These are phyloP conservation scores for Macadamia integrifolia DNA, from an alignment of 164 flowering plant genomes.

Conservation along the genomic window DNA sequence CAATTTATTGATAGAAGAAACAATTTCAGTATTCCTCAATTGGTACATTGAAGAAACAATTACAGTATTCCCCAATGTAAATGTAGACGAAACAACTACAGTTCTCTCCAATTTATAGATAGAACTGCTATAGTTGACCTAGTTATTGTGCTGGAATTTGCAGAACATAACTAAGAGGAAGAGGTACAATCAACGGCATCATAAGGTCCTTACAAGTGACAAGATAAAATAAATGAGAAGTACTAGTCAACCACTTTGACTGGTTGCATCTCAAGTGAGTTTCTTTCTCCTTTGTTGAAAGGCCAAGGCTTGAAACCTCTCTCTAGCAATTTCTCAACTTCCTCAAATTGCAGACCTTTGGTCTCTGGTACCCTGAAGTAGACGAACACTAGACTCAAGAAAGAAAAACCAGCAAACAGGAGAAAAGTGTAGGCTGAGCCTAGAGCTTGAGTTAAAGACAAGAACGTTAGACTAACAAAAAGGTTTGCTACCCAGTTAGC, in stretches of 20 bases:
- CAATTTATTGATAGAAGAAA: too few species aligned
- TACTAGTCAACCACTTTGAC: too few species aligned
- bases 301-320: slow-evolving; percentile 27
- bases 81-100: too few species aligned
- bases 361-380: slow-evolving; percentile 56
- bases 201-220: not conserved
- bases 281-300: not conserved
- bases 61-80: too few species aligned
- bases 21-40: too few species aligned
- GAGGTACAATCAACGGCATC: too few species aligned
- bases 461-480: slow-evolving; percentile 55
- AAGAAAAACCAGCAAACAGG: slow-evolving; percentile 51
- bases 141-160: too few species aligned
- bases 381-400: slow-evolving; percentile 25
- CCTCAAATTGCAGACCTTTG: slow-evolving; percentile 57
- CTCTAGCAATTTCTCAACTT: slow-evolving; percentile 57
- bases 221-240: too few species aligned
- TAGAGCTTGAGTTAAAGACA: slow-evolving; percentile 50
- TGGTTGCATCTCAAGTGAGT: not conserved
- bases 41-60: too few species aligned
- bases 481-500: slow-evolving; percentile 78
- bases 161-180: too few species aligned
- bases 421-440: slow-evolving; percentile 71
- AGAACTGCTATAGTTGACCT: too few species aligned
- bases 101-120: too few species aligned